Evolutionary conservation across 495 filamentous ascomycete species (phyloP), one percentile per base, ranked within the genome.

Genomic region (Astrothelium subdiscretum): DNA sequence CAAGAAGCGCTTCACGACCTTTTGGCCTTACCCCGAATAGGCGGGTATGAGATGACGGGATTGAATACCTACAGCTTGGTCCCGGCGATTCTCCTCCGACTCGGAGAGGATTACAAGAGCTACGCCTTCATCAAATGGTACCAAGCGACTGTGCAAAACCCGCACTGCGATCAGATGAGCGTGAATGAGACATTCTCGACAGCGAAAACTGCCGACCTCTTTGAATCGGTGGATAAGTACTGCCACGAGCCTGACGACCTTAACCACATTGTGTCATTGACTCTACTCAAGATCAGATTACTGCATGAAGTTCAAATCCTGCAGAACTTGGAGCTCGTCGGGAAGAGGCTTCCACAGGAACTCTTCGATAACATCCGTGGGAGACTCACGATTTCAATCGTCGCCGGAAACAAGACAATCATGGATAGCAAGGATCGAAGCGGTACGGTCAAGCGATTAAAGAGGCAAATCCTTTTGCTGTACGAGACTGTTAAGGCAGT

Each of bases 101-200:
- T 82, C 52, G 70, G 74, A 22, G 72, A 68, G 60, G 79, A 83
- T 61, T 79, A 83, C 60, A 77, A 82, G 58, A 79, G 73, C 70
- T 85, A 84, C 63, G 78, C 83, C 59, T 82, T 83, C 60, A 61
- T 77, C 27, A 82, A 80, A 64, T 83, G 76, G 77, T 81, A 71
- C 69, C 64, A 24, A 3, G 72, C 68, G 22, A 70, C 61, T 20
- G 67, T 57, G 15, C 32, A 66, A 27, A 57, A 70, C 5, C 18
- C 59, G 12, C 35, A 67, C 6, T 75, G 80, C 59, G 70, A 79
- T 44, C 78, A 69, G 73, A 70, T 67, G n/a, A 65, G 79, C 60
- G 67, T 64, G 59, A 42, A 64, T 24, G 24, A 44, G 65, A 52
- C 72, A 18, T 62, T 63, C 58, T 54, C 69, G 11, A 31, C 61